Base-by-base conservation (phyloP, 1,284 basidiomycete species). In the Irpex sp. region DNA sequence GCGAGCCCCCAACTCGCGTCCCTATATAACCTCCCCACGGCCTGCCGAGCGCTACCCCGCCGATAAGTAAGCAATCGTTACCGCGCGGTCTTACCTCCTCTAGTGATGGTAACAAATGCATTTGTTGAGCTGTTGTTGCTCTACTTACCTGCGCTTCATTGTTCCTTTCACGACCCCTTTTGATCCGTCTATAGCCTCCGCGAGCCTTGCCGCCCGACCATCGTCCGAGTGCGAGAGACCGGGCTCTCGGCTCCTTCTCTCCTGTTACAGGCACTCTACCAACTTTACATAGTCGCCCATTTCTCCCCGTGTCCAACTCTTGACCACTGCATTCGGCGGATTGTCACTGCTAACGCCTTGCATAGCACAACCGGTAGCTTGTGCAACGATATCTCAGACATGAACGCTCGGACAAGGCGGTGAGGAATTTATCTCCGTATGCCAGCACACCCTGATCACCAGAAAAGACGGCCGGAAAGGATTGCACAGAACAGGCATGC, bases 1-100 rank as follows among this genome's bases (percentile, higher is more conserved):
- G 60, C 26, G 57, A 55, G 59, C 56, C 53, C 53, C 36, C 53
- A 43, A 51, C 59, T 58, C 31, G 55, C 63, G 63, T 57, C 61
- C 63, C 46, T 62, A 55, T 62, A 62, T 56, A 55, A 57, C 9
- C n/a, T 21, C 26, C 19, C 19, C 9, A 39, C 61, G 56, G 61
- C 43, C 61, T 43, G 57, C n/a, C 11, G 31, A 13, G 21, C 35
- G 26, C 31, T 35, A 61, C 47, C 19, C 47, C n/a, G 59, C 26
- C 13, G 36, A 47, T 8, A 8, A 6, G 39, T n/a, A 31, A 39
- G 8, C 36, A 56, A 19, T 43, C 15, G 11, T 43, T 11, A 43
- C 8, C 39, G 39, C 39, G 26, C 39, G 13, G 6, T 17, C 39
- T 46, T 21, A 39, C 46, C 26, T 8, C 26, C 7, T 17, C n/a